phyloP scores from a whole-genome alignment of 2,329 filamentous ascomycete species.

The Blastomyces gilchristii region DNA sequence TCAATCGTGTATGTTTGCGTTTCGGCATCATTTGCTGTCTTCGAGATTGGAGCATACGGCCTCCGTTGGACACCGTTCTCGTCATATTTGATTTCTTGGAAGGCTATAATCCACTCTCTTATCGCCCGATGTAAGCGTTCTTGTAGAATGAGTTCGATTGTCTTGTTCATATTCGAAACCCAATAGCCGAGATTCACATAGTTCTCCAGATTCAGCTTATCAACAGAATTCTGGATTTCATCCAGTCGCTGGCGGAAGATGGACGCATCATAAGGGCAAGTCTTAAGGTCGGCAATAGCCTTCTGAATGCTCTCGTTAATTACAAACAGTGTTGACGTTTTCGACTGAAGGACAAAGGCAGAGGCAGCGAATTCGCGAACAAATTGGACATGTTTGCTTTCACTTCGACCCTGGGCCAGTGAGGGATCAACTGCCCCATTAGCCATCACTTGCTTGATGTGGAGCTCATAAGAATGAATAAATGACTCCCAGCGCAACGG shows the following conservation, averaged over 20 bases:
- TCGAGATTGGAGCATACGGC: conserved; percentile 6
- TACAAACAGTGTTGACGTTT: conserved; percentile 65
- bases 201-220: conserved; percentile 92
- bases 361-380: conserved; percentile 85
- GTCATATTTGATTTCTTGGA: conserved; percentile 49
- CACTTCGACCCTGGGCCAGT: conserved; percentile 48
- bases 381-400: conserved; percentile 94
- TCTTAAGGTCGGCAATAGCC: conserved; percentile 69
- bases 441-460: conserved; percentile 55
- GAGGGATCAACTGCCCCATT: conserved; percentile 51
- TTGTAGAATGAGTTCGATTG: conserved; percentile 70
- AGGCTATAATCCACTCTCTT: conserved; percentile 75
- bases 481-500: conserved; percentile 96
- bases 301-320: conserved; percentile 77
- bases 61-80: conserved; percentile 13
- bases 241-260: conserved; percentile 73
- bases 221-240: conserved; percentile 79
- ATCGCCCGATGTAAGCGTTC: conserved; percentile 78
- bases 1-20: conserved; percentile 28
- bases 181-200: conserved; percentile 88
- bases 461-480: conserved; percentile 89
- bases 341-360: conserved; percentile 77
- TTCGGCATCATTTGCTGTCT: conserved; percentile 22
- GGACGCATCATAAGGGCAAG: conserved; percentile 70
- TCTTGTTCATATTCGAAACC: conserved; percentile 77